Conservation (phyloP, 768 basidiomycete species). For the Termitomyces sp. region DNA sequence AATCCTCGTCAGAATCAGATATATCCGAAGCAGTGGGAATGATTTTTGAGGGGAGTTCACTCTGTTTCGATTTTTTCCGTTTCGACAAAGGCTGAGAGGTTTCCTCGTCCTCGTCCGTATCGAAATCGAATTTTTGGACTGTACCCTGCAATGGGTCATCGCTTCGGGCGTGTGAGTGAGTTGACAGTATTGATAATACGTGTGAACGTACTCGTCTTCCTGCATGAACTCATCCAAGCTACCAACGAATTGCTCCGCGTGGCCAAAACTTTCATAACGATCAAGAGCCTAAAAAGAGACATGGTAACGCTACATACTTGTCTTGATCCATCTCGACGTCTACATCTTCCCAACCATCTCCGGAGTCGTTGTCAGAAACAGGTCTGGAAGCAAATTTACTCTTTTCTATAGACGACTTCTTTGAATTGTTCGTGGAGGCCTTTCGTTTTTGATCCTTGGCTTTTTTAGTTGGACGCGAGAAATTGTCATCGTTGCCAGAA, state of each 20-base stretch:
- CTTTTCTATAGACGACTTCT: conserved; percentile 20
- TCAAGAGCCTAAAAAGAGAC: conserved; percentile 4
- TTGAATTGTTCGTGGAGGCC: conserved; percentile 13
- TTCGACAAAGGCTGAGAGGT: conserved; percentile 27
- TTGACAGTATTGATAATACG: not conserved
- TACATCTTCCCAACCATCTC: conserved; percentile 61
- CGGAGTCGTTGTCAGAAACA: conserved; percentile 23
- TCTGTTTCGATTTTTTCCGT: conserved; percentile 49
- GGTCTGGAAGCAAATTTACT: conserved; percentile 13
- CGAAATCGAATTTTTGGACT: conserved; percentile 58
- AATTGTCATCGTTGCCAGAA: conserved; percentile 23
- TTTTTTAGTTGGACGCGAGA: conserved; percentile 38
- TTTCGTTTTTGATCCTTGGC: conserved; percentile 31
- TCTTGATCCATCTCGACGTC: conserved; percentile 40
- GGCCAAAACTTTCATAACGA: conserved; percentile 37
- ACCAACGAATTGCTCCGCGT: conserved; percentile 30
- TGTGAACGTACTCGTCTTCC: conserved; percentile 34
- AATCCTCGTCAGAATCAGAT: conserved; percentile 41
- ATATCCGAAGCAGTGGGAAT: conserved; percentile 46
- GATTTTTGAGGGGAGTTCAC: conserved; percentile 39
- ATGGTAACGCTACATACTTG: conserved; percentile 6
- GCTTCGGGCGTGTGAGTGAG: conserved; percentile 24
- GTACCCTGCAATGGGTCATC: conserved; percentile 46
- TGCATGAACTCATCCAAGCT: conserved; percentile 48
- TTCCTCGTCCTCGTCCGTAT: conserved; percentile 49